Conservation (phyloP, 257 asterid species). For the Lycium barbarum region DNA sequence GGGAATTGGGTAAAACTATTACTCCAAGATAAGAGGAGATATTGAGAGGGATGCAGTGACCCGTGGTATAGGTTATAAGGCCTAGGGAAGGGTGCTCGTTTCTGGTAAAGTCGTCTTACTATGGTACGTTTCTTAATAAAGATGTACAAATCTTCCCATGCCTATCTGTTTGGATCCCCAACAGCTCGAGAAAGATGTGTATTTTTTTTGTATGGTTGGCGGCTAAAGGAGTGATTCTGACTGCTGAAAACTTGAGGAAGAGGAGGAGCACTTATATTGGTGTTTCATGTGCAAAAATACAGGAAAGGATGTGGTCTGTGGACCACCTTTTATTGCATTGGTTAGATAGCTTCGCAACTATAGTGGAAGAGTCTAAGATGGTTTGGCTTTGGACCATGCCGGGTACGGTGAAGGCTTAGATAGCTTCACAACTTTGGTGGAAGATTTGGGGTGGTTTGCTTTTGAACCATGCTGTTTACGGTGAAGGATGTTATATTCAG, state of each 20-base stretch:
- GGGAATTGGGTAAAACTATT: not conserved
- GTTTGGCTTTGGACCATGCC: not conserved
- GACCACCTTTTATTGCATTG: not conserved
- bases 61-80: not conserved
- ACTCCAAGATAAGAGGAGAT: not conserved
- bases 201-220: not conserved
- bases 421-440: not conserved
- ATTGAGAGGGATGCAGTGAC: not conserved
- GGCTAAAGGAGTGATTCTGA: not conserved
- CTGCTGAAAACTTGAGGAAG: not conserved
- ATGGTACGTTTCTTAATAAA: not conserved
- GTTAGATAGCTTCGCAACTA: not conserved
- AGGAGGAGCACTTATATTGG: constrained; percentile 7
- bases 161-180: not conserved
- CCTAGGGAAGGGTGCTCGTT: not conserved
- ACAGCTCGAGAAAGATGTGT: not conserved
- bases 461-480: not conserved
- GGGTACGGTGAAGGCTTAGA: not conserved
- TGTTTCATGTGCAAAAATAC: constrained; percentile 12
- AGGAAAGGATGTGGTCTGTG: not conserved
- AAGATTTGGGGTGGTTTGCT: not conserved
- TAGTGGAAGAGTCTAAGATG: not conserved
- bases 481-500: constrained; percentile 15
- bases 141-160: not conserved
- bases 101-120: not conserved